Conservation (phyloP, 805 yeast genomes). For the Candida loeiensis region DNA sequence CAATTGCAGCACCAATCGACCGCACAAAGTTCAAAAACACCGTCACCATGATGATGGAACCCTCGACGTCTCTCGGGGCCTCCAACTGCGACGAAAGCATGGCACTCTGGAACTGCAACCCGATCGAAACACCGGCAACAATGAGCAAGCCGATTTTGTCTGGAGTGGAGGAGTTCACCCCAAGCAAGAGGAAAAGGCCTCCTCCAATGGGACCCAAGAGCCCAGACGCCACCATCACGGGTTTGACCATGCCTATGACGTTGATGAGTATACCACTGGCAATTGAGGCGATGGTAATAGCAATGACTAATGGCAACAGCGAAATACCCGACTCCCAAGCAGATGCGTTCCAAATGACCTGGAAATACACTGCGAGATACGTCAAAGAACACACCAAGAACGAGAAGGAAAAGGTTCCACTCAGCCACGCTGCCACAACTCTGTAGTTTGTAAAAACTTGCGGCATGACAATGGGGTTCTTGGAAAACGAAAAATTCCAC, state of each 20-base stretch:
- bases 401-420: constrained; percentile 33
- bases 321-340: constrained; percentile 38
- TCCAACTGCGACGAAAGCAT: constrained; percentile 34
- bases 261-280: constrained; percentile 30
- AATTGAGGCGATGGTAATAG: constrained; percentile 32
- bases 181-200: constrained; percentile 30
- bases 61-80: constrained; percentile 35
- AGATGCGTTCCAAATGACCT: constrained; percentile 32
- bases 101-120: constrained; percentile 36
- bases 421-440: constrained; percentile 36
- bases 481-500: constrained; percentile 42
- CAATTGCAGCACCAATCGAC: constrained; percentile 32
- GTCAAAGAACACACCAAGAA: constrained; percentile 38
- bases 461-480: constrained; percentile 45
- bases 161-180: constrained; percentile 18
- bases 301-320: constrained; percentile 32
- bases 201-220: constrained; percentile 31
- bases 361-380: constrained; percentile 37
- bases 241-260: constrained; percentile 27
- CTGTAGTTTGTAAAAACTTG: constrained; percentile 36
- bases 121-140: constrained; percentile 32
- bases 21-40: constrained; percentile 31
- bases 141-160: constrained; percentile 33
- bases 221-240: constrained; percentile 29
- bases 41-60: constrained; percentile 34